phyloP scores from a whole-genome alignment of 169 alveolate species.

The Eimeria necatrix region DNA sequence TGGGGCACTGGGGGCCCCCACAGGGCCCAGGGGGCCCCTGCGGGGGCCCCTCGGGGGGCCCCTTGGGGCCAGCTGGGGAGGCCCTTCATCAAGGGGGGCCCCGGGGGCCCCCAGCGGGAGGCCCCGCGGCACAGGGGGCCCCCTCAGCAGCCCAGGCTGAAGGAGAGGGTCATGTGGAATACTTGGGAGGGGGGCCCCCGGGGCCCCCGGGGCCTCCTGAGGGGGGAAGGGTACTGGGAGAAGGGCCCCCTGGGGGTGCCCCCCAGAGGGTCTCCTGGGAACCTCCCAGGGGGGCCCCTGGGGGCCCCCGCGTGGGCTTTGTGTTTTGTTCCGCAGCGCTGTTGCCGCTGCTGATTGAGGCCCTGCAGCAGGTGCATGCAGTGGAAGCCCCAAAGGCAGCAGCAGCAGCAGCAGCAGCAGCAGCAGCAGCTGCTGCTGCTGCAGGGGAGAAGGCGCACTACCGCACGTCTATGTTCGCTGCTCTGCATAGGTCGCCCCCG shows the following conservation, averaged over 20 bases:
- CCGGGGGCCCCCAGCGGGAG: neutral
- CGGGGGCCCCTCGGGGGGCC: neutral
- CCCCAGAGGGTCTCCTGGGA: too few species aligned
- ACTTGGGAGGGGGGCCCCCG: too few species aligned
- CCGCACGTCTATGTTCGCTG: conserved; percentile 16
- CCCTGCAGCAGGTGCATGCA: conserved; percentile 65
- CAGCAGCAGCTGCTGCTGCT: neutral
- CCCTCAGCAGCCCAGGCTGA: too few species aligned
- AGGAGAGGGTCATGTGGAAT: too few species aligned
- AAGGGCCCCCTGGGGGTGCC: too few species aligned
- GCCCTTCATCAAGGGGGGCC: neutral
- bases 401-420: conserved; percentile 30
- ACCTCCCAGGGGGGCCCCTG: neutral
- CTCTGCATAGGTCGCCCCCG: conserved; percentile 53
- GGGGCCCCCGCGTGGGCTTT: neutral
- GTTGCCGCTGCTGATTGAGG: conserved; percentile 57
- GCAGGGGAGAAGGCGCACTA: neutral
- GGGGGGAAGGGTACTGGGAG: neutral
- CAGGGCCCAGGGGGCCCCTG: conserved; percentile 56
- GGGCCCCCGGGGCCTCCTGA: neutral
- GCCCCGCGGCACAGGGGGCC: too few species aligned
- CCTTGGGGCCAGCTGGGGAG: too few species aligned
- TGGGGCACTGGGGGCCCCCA: neutral
- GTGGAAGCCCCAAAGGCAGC: conserved; percentile 43
- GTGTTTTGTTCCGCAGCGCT: conserved; percentile 61